phyloP scores from a whole-genome alignment of 805 yeast genomes.

The Citeromyces nyonsensis region DNA sequence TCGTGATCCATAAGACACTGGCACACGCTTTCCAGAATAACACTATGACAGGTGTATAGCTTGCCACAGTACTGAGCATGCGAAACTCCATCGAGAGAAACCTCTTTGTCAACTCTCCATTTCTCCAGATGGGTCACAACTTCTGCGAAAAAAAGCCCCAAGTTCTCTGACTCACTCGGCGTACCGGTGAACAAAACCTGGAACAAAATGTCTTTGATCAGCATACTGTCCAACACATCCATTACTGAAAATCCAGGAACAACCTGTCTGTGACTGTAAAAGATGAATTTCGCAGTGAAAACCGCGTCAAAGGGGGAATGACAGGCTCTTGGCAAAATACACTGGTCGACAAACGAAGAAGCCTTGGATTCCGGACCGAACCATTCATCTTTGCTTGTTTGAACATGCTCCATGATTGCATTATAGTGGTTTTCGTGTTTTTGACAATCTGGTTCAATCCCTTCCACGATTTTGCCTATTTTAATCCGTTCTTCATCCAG shows the following conservation, averaged over 20 bases:
- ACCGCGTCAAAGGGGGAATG: conserved; percentile 79
- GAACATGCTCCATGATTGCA: conserved; percentile 2
- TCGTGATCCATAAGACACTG: conserved; percentile 30
- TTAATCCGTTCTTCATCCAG: conserved; percentile 11
- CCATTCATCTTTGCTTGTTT: conserved; percentile 11
- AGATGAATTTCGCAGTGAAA: conserved; percentile 34
- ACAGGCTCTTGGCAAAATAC: conserved; percentile 61
- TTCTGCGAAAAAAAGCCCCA: conserved; percentile 59
- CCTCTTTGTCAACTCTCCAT: conserved; percentile 21
- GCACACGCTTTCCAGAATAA: conserved; percentile 25
- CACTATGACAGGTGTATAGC: conserved; percentile 40
- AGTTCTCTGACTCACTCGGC: conserved; percentile 63
- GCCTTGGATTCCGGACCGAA: conserved; percentile 6
- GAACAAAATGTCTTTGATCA: conserved; percentile 29
- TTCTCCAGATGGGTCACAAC: conserved; percentile 29
- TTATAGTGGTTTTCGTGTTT: conserved; percentile 26
- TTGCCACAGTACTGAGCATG: conserved; percentile 20
- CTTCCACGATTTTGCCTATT: conserved; percentile 11
- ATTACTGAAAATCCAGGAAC: conserved; percentile 20
- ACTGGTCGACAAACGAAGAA: conserved; percentile 33
- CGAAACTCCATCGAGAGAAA: conserved; percentile 11
- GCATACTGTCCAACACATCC: conserved; percentile 26
- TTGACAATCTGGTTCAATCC: conserved; percentile 22
- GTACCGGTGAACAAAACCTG: conserved; percentile 58
- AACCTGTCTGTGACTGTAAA: conserved; percentile 18